phyloP scores from a whole-genome alignment of 164 flowering plant species.

The Chloranthus sessilifolius region DNA sequence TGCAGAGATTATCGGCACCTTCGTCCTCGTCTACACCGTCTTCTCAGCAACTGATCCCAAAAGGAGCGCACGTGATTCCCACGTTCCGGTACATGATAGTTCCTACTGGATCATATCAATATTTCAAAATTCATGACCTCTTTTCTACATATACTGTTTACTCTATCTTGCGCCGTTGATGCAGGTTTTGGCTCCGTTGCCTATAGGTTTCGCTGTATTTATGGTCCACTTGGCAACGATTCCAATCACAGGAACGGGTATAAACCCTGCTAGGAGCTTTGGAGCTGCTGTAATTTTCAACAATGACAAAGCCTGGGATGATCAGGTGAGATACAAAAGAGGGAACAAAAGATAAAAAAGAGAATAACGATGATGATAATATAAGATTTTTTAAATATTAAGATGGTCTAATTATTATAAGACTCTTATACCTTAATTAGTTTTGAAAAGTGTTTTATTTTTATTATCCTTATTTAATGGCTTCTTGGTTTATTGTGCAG shows the following conservation, averaged over 20 bases:
- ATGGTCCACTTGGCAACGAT: constrained; percentile 29
- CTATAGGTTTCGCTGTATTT: constrained; percentile 28
- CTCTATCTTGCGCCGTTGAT: no score
- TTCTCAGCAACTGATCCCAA: constrained; percentile 49
- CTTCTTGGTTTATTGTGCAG: constrained; percentile 18
- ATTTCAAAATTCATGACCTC: no score
- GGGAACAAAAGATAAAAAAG: no score
- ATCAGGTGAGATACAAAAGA: constrained; percentile 35
- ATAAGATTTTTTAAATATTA: no score
- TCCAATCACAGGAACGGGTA: constrained; percentile 29
- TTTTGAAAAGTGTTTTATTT: no score
- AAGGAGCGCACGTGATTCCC: constrained; percentile 40
- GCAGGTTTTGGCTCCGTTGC: constrained; percentile 36
- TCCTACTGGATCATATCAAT: neutral
- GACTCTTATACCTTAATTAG: no score
- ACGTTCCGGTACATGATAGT: constrained; percentile 36
- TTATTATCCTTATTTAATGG: neutral
- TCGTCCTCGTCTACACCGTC: constrained; percentile 31
- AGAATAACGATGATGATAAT: no score
- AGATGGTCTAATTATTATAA: no score
- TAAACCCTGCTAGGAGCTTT: constrained; percentile 41
- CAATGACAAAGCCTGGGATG: constrained; percentile 31
- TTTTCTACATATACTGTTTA: no score
- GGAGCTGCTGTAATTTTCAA: constrained; percentile 41
- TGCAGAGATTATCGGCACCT: constrained; percentile 41